These are phyloP conservation scores for Excoecaria agallocha DNA, from an alignment of 345 rosid species.

Conservation along the genomic window DNA sequence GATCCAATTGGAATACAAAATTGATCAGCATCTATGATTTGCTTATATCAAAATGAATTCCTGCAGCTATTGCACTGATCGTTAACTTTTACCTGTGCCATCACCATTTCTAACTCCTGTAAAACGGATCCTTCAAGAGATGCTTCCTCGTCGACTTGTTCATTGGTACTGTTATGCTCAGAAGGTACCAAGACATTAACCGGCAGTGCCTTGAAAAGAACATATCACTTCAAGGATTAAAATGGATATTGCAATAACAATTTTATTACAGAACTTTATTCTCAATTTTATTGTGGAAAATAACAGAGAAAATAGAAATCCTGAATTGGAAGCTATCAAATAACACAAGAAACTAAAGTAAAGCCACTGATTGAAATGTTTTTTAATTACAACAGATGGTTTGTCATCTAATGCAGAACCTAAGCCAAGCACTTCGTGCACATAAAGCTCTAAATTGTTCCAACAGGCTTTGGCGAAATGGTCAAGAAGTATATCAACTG, in stretches of 20 bases:
- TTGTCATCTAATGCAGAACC: no score
- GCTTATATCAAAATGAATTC: neutral
- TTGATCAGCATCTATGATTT: neutral
- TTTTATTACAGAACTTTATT: neutral
- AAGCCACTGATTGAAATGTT: neutral
- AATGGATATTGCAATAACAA: neutral
- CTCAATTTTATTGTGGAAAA: neutral
- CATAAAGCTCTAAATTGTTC: no score
- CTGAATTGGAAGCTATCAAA: neutral
- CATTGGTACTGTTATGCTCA: constrained; percentile 33
- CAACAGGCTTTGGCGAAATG: no score
- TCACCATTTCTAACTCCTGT: constrained; percentile 64
- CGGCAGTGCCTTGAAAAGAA: constrained; percentile 29
- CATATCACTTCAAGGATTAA: neutral
- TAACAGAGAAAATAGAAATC: no score
- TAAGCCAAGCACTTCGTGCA: no score
- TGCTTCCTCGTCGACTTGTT: constrained; percentile 26
- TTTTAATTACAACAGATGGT: neutral
- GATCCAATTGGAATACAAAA: constrained; percentile 18
- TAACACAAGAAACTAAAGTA: neutral
- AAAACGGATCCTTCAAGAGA: constrained; percentile 61
- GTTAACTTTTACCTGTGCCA: constrained; percentile 48
- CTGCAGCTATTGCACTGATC: neutral
- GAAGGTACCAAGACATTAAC: constrained; percentile 20
- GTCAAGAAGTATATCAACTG: no score